Base-by-base conservation (phyloP, 1,284 basidiomycete genomes). In the Sanguinoderma infundibulare region DNA sequence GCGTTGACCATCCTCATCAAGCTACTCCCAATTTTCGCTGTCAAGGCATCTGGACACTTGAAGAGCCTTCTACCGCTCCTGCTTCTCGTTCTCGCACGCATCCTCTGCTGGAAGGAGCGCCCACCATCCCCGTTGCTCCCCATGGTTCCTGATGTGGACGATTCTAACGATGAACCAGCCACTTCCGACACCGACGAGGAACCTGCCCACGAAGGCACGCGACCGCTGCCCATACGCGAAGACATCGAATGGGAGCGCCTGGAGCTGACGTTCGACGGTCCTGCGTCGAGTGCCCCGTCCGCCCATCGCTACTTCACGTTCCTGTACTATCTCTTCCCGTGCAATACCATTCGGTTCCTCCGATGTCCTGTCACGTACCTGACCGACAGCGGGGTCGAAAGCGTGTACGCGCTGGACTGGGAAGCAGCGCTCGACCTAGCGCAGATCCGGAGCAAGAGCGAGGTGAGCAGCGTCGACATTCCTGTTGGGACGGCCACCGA, bases 261-360 rank as follows among this genome's bases (percentile, higher is more conserved):
- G 28, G 84, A 89, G 55, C 75, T 79, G 65, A 81, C 84, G 0
- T 86, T 89, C 67, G 75, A 81, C 58, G 77, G 80, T 15, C 77
- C 78, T 2, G 74, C 79, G 12, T 80, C 84, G 6, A 75, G 79
- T 22, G 73, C 83, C 2, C 90, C 90, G 38, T 81, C 83, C 20
- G 80, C 83, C 15, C 81, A 84, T 39, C 81, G 80, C 57, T 89
- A 83, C 70, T 96, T 95, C 77, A 90, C 90, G 7, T 82, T 86
- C 58, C 78, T 96, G 66, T 96, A 95, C 75, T 96, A 94, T 69
- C 83, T 96, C 56, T 96, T 92, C 74, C 94, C 94, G 2, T 91
- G 88, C 79, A 95, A 95, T 77, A 78, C 89, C 50, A 78, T 96
- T 60, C 82, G 81, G 61, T 96, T 96, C 74, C 74, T 95, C 62